These are phyloP conservation scores for Phialemonium atrogriseum DNA, from an alignment of 2,329 filamentous ascomycete genomes.

Conservation along the genomic window DNA sequence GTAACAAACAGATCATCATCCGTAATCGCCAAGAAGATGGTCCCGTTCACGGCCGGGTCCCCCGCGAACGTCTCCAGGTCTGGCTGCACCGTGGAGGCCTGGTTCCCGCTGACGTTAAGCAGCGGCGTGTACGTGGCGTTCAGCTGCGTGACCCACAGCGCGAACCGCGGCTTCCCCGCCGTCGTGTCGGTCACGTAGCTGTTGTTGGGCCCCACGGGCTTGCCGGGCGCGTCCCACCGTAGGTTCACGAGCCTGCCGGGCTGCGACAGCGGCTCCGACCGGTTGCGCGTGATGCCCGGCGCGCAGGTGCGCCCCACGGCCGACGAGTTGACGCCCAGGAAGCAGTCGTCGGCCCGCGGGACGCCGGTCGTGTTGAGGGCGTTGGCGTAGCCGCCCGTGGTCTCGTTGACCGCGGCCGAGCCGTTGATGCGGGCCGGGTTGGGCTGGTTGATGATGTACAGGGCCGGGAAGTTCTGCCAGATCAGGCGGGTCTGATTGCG, in stretches of 20 bases:
- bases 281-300: slow-evolving; percentile 60
- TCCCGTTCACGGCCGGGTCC: slow-evolving; percentile 65
- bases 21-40: slow-evolving; percentile 71
- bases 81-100: slow-evolving; percentile 65
- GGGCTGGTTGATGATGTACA: slow-evolving; percentile 67
- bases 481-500: slow-evolving; percentile 62
- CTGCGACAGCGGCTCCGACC: slow-evolving; percentile 62
- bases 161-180: slow-evolving; percentile 54
- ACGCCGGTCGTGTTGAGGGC: slow-evolving; percentile 42
- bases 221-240: slow-evolving; percentile 63
- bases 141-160: slow-evolving; percentile 70
- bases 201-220: slow-evolving; percentile 69
- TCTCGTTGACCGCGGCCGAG: slow-evolving; percentile 55
- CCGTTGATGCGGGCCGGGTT: slow-evolving; percentile 62
- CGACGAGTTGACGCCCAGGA: slow-evolving; percentile 48
- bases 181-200: slow-evolving; percentile 62
- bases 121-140: slow-evolving; percentile 63
- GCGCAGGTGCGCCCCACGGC: slow-evolving; percentile 47
- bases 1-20: slow-evolving; percentile 61
- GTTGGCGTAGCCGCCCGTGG: slow-evolving; percentile 49
- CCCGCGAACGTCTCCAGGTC: slow-evolving; percentile 57
- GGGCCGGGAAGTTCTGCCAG: slow-evolving; percentile 77
- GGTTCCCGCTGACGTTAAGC: slow-evolving; percentile 40
- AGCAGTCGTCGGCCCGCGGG: slow-evolving; percentile 40
- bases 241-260: slow-evolving; percentile 65